phyloP scores from a whole-genome alignment of 2,329 filamentous ascomycete species.

The Fusarium sp. region DNA sequence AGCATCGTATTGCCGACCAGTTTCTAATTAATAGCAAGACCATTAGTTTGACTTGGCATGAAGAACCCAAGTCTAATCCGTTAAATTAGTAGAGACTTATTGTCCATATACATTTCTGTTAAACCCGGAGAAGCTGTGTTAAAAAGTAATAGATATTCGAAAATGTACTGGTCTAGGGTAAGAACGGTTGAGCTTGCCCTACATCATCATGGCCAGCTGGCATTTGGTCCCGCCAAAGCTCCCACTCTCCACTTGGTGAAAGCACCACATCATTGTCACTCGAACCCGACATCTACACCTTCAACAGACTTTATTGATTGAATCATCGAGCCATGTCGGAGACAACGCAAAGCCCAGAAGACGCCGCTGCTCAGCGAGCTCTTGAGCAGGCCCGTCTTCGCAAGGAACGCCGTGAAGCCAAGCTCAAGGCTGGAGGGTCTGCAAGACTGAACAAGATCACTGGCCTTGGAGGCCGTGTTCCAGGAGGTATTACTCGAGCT shows the following conservation, averaged over 20 bases:
- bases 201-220: constrained; percentile 28
- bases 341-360: constrained; percentile 51
- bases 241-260: constrained; percentile 17
- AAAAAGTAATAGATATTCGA: not conserved
- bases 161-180: constrained; percentile 23
- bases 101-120: no score
- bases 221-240: constrained; percentile 28
- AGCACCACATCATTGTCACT: constrained; percentile 32
- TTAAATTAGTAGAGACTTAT: no score
- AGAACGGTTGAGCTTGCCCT: not conserved
- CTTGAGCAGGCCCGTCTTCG: constrained; percentile 78
- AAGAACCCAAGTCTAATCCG: no score
- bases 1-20: no score
- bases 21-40: no score
- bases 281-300: not conserved
- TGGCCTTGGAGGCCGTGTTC: constrained; percentile 66
- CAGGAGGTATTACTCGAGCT: constrained; percentile 47
- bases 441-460: constrained; percentile 81
- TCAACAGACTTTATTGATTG: not conserved
- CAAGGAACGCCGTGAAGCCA: constrained; percentile 83
- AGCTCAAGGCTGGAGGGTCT: constrained; percentile 78
- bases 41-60: no score
- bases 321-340: constrained; percentile 56
- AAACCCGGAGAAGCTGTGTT: not conserved
- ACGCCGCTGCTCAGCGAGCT: constrained; percentile 65